Evolutionary conservation across 208 protist genomes (phyloP).

Genomic region (Leishmania major): DNA sequence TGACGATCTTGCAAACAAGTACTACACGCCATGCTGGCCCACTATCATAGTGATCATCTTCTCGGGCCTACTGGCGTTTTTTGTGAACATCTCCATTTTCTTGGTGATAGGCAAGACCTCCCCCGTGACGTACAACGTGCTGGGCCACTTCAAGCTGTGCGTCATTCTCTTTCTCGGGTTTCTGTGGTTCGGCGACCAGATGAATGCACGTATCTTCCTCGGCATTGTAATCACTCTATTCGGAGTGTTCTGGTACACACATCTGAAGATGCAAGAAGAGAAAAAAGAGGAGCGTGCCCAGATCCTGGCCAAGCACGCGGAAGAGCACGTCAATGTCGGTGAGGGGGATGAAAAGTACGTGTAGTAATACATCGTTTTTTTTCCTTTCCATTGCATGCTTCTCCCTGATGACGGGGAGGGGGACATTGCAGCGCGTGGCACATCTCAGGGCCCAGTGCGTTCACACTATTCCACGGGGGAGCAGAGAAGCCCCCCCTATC

Average conservation of each 20-base stretch:
- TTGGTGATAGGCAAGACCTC: constrained; percentile 88
- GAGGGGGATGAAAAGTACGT: neutral
- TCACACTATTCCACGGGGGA: neutral
- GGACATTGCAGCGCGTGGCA: neutral
- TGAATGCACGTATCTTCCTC: constrained; percentile 33
- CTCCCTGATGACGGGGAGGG: neutral
- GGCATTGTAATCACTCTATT: constrained; percentile 63
- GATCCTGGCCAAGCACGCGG: constrained; percentile 8
- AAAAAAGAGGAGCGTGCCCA: constrained; percentile 28
- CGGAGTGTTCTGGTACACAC: constrained; percentile 86
- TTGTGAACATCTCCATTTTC: constrained; percentile 91
- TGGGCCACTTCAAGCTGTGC: constrained; percentile 87
- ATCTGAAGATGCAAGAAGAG: constrained; percentile 40
- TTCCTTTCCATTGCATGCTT: neutral
- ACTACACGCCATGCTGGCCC: constrained; percentile 32
- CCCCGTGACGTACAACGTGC: constrained; percentile 88
- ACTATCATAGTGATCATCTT: constrained; percentile 46
- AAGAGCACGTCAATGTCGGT: neutral
- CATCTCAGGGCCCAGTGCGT: neutral
- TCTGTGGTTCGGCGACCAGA: constrained; percentile 54
- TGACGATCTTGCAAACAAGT: constrained; percentile 34
- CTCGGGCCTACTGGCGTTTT: constrained; percentile 69
- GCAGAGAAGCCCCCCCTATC: neutral
- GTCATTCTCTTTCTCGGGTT: constrained; percentile 77
- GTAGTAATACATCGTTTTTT: neutral